A percentile compares a stretch with the other conserved stretches of the same genome.
These are phyloP conservation scores for Dioscorea cayenensis DNA, from an alignment of 116 monocot genomes.

Conservation along the genomic window DNA sequence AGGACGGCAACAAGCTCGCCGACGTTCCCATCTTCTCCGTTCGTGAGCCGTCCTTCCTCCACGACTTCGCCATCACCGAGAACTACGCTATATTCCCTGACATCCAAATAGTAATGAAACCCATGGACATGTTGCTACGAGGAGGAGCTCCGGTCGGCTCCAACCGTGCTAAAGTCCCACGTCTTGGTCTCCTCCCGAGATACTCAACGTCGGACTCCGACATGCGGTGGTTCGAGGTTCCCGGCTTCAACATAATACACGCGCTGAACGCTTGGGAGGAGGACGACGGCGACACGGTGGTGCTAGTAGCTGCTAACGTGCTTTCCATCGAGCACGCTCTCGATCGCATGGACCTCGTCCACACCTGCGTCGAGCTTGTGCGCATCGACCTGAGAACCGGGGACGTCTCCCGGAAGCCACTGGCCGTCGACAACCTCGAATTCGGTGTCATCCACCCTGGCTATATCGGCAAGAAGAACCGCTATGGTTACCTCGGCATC, in stretches of 20 bases:
- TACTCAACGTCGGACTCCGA: conserved; percentile 60
- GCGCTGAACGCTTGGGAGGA: conserved; percentile 88
- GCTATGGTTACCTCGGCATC: conserved; percentile 62
- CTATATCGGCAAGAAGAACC: conserved; percentile 44
- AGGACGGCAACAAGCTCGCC: conserved; percentile 43
- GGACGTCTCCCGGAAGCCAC: conserved; percentile 35
- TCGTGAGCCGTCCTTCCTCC: conserved; percentile 49
- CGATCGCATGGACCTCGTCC: conserved; percentile 47
- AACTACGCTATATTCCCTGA: conserved; percentile 56
- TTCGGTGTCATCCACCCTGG: conserved; percentile 57
- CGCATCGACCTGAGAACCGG: conserved; percentile 55
- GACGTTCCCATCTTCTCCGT: conserved; percentile 75
- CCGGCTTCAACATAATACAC: conserved; percentile 86
- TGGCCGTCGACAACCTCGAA: conserved; percentile 57
- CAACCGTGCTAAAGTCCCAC: conserved; percentile 50
- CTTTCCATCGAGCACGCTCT: conserved; percentile 73
- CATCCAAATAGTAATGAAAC: conserved; percentile 80
- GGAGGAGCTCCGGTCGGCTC: conserved; percentile 40
- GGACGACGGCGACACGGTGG: conserved; percentile 41
- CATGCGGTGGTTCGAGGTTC: conserved; percentile 84
- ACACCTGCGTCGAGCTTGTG: conserved; percentile 68
- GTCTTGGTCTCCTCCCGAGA: conserved; percentile 56
- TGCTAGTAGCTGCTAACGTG: conserved; percentile 78
- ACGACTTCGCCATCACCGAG: conserved; percentile 87
- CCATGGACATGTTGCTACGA: conserved; percentile 61